These are phyloP conservation scores for Vitis amurensis DNA, from an alignment of 164 flowering plant species.

Conservation along the genomic window DNA sequence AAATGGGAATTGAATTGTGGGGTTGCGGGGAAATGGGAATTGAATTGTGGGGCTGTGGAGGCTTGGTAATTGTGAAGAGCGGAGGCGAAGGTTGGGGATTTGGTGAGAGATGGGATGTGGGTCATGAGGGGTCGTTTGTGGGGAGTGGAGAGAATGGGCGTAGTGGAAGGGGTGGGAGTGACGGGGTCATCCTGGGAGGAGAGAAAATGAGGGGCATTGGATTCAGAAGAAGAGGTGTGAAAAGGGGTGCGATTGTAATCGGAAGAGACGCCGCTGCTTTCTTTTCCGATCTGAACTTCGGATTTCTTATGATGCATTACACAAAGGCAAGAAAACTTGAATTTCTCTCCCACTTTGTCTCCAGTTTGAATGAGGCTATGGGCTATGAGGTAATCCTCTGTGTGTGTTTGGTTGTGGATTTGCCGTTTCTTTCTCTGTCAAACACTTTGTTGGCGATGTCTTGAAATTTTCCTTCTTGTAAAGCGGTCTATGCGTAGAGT, in stretches of 20 bases:
- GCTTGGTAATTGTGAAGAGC: slow-evolving; percentile 25
- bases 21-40: slow-evolving; percentile 1
- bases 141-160: slow-evolving; percentile 33
- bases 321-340: background rate
- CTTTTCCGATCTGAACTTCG: slow-evolving; percentile 71
- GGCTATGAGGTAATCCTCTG: background rate
- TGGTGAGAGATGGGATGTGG: slow-evolving; percentile 34
- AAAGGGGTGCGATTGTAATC: slow-evolving; percentile 46
- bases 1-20: slow-evolving; percentile 9
- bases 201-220: background rate
- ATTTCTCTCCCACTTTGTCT: background rate
- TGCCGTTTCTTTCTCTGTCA: slow-evolving; percentile 7
- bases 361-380: background rate
- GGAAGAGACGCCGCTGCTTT: slow-evolving; percentile 76
- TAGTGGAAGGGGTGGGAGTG: slow-evolving; percentile 10
- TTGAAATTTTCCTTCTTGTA: background rate
- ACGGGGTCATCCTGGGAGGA: slow-evolving; percentile 20
- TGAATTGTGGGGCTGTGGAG: slow-evolving; percentile 3
- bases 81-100: slow-evolving; percentile 41
- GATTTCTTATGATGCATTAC: slow-evolving; percentile 74
- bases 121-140: slow-evolving; percentile 52
- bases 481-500: slow-evolving; percentile 19
- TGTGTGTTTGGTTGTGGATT: slow-evolving; percentile 5
- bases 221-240: background rate
- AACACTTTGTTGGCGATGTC: background rate